A percentile compares a stretch with the other conserved stretches of the same genome.
Conservation (phyloP, 2,329 filamentous ascomycete species). For the Cladosporium sp. region DNA sequence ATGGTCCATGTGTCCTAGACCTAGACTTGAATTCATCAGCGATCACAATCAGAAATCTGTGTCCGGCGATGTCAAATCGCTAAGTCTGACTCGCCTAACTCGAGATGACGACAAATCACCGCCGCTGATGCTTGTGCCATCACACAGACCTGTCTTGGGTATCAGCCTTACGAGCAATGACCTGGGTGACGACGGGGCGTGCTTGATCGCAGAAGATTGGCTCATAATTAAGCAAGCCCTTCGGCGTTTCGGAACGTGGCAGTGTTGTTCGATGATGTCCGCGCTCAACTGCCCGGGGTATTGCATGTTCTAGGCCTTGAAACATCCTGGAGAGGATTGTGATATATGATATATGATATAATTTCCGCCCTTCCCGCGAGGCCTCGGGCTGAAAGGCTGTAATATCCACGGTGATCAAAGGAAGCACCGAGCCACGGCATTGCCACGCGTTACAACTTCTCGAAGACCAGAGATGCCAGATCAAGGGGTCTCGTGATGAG, state of each 20-base stretch:
- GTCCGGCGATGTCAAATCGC: not conserved
- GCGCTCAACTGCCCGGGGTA: not conserved
- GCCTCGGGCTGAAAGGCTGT: not conserved
- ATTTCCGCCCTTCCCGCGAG: not conserved
- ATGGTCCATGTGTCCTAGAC: no score
- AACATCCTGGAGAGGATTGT: not conserved
- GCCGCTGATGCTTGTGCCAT: not conserved
- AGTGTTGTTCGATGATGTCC: not conserved
- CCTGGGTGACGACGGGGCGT: not conserved
- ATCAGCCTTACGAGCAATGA: not conserved
- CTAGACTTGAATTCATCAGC: not conserved
- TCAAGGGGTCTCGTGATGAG: not conserved
- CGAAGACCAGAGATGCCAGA: not conserved
- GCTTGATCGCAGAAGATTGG: slow-evolving; percentile 6
- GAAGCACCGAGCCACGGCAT: not conserved
- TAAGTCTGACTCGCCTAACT: not conserved
- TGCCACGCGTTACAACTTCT: not conserved
- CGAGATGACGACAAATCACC: slow-evolving; percentile 1
- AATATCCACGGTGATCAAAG: not conserved
- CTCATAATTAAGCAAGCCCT: slow-evolving; percentile 3
- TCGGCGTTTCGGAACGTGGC: slow-evolving; percentile 3
- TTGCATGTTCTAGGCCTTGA: not conserved
- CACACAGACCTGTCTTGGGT: not conserved
- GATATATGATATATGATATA: not conserved
- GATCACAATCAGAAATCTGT: not conserved